phyloP scores from a whole-genome alignment of 2,329 filamentous ascomycete genomes.

The Nemania sp. region DNA sequence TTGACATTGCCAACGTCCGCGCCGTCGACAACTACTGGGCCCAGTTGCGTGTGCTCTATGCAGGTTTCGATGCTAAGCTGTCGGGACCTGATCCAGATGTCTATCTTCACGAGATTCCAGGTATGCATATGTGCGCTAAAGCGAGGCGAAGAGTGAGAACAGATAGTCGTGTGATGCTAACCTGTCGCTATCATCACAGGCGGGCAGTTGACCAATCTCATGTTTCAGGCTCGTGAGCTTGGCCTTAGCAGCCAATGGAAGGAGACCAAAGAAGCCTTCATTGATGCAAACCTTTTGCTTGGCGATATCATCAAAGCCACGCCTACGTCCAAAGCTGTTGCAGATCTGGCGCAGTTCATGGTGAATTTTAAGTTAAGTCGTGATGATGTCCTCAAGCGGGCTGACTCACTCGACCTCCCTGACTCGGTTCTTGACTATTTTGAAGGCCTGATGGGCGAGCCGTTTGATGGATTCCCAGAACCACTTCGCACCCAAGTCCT shows the following conservation, averaged over 20 bases:
- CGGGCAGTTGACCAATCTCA: not conserved
- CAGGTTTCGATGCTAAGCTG: constrained; percentile 7
- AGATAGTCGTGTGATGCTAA: not conserved
- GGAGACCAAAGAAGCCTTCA: constrained; percentile 1
- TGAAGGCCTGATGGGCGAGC: constrained; percentile 1
- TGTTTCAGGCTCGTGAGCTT: constrained; percentile 7
- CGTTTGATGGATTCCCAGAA: constrained; percentile 5
- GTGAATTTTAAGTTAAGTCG: not conserved
- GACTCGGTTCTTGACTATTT: constrained; percentile 5
- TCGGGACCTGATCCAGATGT: constrained; percentile 5
- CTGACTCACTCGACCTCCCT: not conserved
- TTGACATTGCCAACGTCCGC: not conserved
- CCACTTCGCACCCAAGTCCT: not conserved
- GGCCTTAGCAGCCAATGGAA: constrained; percentile 2
- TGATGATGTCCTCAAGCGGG: not conserved
- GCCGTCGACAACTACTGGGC: constrained; percentile 2
- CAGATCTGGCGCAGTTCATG: constrained; percentile 10
- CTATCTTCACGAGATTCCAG: constrained; percentile 7
- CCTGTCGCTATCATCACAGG: not conserved
- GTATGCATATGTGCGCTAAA: not conserved
- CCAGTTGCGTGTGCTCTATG: constrained; percentile 4
- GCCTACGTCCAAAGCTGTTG: constrained; percentile 4
- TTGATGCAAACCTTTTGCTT: not conserved
- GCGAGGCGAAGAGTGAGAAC: not conserved
- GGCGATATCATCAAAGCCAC: constrained; percentile 9